Evolutionary conservation across 495 filamentous ascomycete genomes (phyloP).

Genomic region (Annulohypoxylon bovei): DNA sequence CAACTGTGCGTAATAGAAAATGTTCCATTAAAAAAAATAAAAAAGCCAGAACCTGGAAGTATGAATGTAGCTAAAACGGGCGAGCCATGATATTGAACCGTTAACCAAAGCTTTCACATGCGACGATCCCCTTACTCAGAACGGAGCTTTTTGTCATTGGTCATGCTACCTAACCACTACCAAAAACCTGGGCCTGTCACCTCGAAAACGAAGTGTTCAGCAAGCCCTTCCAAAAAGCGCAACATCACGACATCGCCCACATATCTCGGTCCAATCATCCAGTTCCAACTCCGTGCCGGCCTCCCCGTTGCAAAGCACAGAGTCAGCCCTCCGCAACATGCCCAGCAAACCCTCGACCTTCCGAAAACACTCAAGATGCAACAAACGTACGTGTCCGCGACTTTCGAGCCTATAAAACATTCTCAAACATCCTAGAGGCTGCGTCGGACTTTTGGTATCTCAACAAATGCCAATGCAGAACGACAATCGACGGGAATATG

Average conservation of each 20-base stretch:
- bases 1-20: too few species aligned
- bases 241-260: not conserved
- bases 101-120: not conserved
- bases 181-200: not conserved
- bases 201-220: not conserved
- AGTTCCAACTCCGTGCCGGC: not conserved
- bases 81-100: too few species aligned
- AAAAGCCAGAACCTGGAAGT: too few species aligned
- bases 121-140: not conserved
- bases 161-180: not conserved
- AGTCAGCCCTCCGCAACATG: not conserved
- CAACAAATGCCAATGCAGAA: conserved; percentile 10
- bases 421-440: not conserved
- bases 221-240: not conserved
- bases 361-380: not conserved
- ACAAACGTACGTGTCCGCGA: not conserved
- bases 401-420: not conserved
- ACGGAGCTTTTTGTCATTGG: not conserved
- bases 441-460: conserved; percentile 13
- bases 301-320: not conserved
- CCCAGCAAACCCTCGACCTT: not conserved
- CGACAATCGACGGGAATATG: not conserved
- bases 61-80: too few species aligned
- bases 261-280: not conserved
- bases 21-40: too few species aligned